phyloP scores from a whole-genome alignment of 305 asterid genomes.

The Nicotiana rustica region DNA sequence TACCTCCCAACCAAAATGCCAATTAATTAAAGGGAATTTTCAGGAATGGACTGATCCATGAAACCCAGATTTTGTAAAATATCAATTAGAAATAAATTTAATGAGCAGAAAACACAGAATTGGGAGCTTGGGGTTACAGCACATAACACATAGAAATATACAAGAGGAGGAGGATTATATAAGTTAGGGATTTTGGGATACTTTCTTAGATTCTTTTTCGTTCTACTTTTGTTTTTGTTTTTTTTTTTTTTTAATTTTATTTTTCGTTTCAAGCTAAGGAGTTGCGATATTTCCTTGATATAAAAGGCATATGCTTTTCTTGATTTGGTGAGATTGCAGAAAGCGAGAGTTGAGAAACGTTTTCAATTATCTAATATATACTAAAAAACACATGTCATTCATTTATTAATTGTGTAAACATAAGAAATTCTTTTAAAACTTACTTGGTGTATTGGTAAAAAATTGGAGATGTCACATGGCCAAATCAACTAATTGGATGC shows the following conservation, averaged over 20 bases:
- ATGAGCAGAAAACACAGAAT: not conserved
- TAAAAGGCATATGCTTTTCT: not conserved
- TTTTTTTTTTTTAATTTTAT: not conserved
- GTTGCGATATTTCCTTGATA: too few species aligned
- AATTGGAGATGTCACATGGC: too few species aligned
- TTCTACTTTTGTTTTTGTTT: not conserved
- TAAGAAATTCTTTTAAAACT: too few species aligned
- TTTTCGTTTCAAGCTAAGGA: not conserved
- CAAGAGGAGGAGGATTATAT: not conserved
- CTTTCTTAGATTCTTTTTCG: not conserved
- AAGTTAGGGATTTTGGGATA: conserved; percentile 15
- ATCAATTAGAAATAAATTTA: not conserved
- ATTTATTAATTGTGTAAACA: too few species aligned
- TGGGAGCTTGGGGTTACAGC: not conserved
- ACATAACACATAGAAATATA: not conserved
- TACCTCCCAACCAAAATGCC: not conserved
- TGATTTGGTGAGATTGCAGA: not conserved
- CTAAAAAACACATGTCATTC: too few species aligned
- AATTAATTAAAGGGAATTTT: not conserved
- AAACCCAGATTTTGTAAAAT: not conserved
- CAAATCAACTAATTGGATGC: too few species aligned
- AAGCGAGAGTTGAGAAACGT: not conserved
- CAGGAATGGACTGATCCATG: not conserved
- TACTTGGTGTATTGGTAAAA: too few species aligned
- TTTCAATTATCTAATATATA: too few species aligned